Base-by-base conservation (phyloP, 768 basidiomycete species). In the Agaricus blazei region DNA sequence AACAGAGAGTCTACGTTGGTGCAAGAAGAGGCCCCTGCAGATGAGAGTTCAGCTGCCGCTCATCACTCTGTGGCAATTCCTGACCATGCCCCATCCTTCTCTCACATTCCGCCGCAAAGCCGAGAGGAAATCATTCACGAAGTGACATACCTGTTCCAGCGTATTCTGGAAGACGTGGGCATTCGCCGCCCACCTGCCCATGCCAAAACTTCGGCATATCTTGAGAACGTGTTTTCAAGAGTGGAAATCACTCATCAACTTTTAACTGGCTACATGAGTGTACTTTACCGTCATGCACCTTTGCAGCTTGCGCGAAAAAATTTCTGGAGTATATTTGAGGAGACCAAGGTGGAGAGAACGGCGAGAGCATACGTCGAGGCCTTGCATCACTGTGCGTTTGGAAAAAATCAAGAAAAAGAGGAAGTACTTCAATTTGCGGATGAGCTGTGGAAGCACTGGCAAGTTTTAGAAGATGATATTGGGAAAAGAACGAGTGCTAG, bases 241-340 rank as follows among this genome's bases (percentile, higher is more conserved):
- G 88, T 94, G 34, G 47, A 67, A 5, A 63, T 88, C 49, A 81
- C 83, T 0, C 62, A 90, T 0, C 75, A 79, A 1, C 77, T 97
- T 5, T 62, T 94, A 59, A 90, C 88, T 60, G 81, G 93, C 2
- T 98, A 91, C 64, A 72, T 97, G 48, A 82, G 88, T 11, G 87
- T 94, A 0, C 80, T 85, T 65, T 88, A 88, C 64, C 68, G 67
- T 43, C 81, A 81, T 57, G 66, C 71, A 1, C 62, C 76, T 9
- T 69, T 94, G 41, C 75, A 80, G 27, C 64, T 64, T 2, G 71
- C 80, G 2, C 69, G 71, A 28, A 72, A 75, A 7, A 66, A 77
- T 7, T 93, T 87, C 66, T 67, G 75, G 57, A 67, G 65, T 3
- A 57, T 86, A 2, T 89, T 80, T 57, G 65, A 70, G 19, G 65